These are phyloP conservation scores for Trichoderma parareesei DNA, from an alignment of 495 filamentous ascomycete species.

Conservation along the genomic window DNA sequence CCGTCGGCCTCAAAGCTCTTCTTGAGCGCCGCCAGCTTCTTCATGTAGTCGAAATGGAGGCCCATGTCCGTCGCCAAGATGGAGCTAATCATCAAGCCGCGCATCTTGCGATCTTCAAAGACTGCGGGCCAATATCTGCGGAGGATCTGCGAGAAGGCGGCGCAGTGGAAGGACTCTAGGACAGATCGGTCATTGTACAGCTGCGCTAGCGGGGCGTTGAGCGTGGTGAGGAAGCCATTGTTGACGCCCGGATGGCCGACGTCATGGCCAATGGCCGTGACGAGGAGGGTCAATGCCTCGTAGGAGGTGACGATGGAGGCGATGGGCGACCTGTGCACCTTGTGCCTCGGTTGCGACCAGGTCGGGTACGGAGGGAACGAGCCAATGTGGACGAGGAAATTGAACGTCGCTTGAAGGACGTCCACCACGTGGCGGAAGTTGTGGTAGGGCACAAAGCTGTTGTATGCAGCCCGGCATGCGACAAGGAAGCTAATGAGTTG, in stretches of 20 bases:
- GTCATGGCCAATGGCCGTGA: constrained; percentile 94
- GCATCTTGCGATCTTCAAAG: constrained; percentile 65
- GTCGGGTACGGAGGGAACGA: constrained; percentile 58
- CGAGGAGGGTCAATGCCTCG: constrained; percentile 79
- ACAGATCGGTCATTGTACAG: constrained; percentile 97
- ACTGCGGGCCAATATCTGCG: constrained; percentile 84
- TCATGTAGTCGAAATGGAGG: constrained; percentile 93
- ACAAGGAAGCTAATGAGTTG: constrained; percentile 72
- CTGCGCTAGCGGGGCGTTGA: constrained; percentile 93
- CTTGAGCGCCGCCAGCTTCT: constrained; percentile 66
- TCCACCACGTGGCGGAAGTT: constrained; percentile 97
- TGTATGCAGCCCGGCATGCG: constrained; percentile 81
- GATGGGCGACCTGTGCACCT: constrained; percentile 50
- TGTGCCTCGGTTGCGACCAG: constrained; percentile 13
- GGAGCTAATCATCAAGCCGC: constrained; percentile 86
- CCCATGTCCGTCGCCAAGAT: constrained; percentile 98
- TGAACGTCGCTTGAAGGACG: constrained; percentile 88
- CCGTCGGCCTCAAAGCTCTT: constrained; percentile 59
- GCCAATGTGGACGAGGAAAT: constrained; percentile 79
- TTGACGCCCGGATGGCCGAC: constrained; percentile 97
- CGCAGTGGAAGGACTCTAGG: constrained; percentile 94
- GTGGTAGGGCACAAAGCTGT: constrained; percentile 94
- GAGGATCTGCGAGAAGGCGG: constrained; percentile 92
- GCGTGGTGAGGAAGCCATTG: constrained; percentile 87
- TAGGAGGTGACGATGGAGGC: constrained; percentile 68